A percentile compares a stretch with the other conserved stretches of the same genome.
These are phyloP conservation scores for Tetrahymena thermophila DNA, from an alignment of 73 alveolate genomes.

Conservation along the genomic window DNA sequence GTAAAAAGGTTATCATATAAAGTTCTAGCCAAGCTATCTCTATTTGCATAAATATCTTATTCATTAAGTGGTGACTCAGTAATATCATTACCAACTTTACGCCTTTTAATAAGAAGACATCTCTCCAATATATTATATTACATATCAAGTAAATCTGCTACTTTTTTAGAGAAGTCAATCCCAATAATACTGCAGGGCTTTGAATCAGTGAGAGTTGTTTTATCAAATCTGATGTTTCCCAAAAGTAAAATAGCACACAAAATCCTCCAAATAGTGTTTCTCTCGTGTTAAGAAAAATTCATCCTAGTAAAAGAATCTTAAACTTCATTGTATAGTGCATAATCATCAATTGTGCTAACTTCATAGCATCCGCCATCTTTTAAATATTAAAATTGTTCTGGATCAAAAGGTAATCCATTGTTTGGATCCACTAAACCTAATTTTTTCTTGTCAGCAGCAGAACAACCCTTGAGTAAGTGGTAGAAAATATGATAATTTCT, in stretches of 20 bases:
- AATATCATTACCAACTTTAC: slow-evolving; percentile 9
- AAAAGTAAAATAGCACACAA: slow-evolving; percentile 11
- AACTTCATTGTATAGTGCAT: slow-evolving; percentile 23
- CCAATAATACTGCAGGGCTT: slow-evolving; percentile 13
- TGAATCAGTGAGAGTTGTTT: slow-evolving; percentile 14
- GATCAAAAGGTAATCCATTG: background rate
- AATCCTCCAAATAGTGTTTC: background rate
- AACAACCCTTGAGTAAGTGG: slow-evolving; percentile 14
- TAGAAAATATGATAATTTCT: slow-evolving; percentile 40
- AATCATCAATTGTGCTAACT: slow-evolving; percentile 27
- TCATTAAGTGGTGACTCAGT: slow-evolving; percentile 14
- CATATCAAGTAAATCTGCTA: background rate
- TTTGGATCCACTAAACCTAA: background rate
- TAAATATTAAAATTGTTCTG: slow-evolving; percentile 11
- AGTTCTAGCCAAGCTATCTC: slow-evolving; percentile 93
- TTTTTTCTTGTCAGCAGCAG: background rate
- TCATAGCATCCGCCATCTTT: slow-evolving; percentile 23
- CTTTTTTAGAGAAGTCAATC: background rate
- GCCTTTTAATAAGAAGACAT: slow-evolving; percentile 13
- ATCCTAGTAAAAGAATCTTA: background rate
- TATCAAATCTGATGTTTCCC: slow-evolving; percentile 34
- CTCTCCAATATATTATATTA: background rate
- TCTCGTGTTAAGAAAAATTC: slow-evolving; percentile 1
- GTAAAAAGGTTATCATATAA: slow-evolving; percentile 85
- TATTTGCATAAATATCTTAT: slow-evolving; percentile 22